Conservation (phyloP, 257 asterid species). For the Cynanchum wilfordii region DNA sequence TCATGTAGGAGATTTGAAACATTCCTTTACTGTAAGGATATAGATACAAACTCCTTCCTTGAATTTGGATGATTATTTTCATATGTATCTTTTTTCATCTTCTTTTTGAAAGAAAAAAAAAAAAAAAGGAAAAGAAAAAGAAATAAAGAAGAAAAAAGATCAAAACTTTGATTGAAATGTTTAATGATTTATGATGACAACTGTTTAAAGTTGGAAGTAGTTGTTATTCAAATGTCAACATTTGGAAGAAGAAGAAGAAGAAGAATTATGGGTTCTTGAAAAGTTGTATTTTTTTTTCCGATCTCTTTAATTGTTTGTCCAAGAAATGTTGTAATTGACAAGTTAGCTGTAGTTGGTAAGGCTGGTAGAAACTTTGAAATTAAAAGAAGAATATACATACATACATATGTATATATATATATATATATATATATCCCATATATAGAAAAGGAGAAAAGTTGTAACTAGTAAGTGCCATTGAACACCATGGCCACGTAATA, state of each 20-base stretch:
- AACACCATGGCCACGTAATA: no score
- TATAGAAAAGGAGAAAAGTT: no score
- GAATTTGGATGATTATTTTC: constrained; percentile 2
- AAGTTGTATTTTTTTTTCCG: neutral
- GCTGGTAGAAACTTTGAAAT: no score
- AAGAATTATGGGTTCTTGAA: constrained; percentile 11
- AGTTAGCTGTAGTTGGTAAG: no score
- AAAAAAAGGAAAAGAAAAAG: constrained; percentile 2
- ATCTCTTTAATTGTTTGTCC: neutral
- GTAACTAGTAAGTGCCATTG: no score
- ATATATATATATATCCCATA: no score
- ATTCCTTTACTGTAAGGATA: constrained; percentile 45
- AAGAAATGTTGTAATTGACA: no score
- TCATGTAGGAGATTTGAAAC: constrained; percentile 47
- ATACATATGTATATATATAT: no score
- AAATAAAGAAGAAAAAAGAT: neutral
- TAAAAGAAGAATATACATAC: no score
- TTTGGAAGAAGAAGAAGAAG: neutral
- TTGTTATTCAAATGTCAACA: constrained; percentile 21
- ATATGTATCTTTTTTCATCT: neutral
- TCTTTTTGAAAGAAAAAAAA: neutral
- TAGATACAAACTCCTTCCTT: constrained; percentile 18
- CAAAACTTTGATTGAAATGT: neutral
- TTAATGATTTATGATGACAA: neutral
- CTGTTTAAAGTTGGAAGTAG: constrained; percentile 21